Base-by-base conservation (phyloP, 225 moss, liverwort and hornwort species). In the Bryum argenteum region DNA sequence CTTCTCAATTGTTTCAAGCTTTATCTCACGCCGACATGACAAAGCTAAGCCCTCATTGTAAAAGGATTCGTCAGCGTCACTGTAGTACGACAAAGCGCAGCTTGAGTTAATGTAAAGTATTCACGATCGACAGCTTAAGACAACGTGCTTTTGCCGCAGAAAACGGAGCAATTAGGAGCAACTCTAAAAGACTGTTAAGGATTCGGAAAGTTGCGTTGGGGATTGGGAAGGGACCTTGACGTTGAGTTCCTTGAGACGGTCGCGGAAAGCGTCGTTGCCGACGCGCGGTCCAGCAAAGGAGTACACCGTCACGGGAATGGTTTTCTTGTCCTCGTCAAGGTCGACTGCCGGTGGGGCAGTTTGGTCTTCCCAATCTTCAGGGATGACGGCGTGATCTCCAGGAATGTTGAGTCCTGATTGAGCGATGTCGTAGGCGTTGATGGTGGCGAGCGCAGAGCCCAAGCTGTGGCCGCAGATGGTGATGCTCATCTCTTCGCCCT, bases 261-360 rank as follows among this genome's bases (percentile, higher is more conserved):
- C 68, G 55, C 81, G 76, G 80, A 94, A 94, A 8, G 83, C 87
- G n/a, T 70, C 58, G 58, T 94, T 94, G 4, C 93, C 91, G 37
- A 94, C 79, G 8, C 89, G 83, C n/a, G 88, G 93, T 8, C 89
- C 85, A 1, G 84, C 91, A 11, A 94, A 94, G 9, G 86, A 86
- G 78, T 78, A 88, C 11, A 91, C 93, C 1, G 89, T 78, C 3
- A 91, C 48, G 17, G 87, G 89, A 13, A 89, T 72, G 15, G 64
- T 19, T 26, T 66, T 65, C 19, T 65, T 12, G 1, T 66, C 2
- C 8, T 45, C 13, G 4, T 40, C 28, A 19, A 61, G 0, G 0
- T 75, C 61, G 3, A 16, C 0, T 3, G 33, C 48, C 5, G 63
- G 75, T 2, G 1, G 0, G 39, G 53, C 55, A 2, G 58, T 67